phyloP scores from a whole-genome alignment of 1,284 basidiomycete species.

The Ceratobasidium sp. region DNA sequence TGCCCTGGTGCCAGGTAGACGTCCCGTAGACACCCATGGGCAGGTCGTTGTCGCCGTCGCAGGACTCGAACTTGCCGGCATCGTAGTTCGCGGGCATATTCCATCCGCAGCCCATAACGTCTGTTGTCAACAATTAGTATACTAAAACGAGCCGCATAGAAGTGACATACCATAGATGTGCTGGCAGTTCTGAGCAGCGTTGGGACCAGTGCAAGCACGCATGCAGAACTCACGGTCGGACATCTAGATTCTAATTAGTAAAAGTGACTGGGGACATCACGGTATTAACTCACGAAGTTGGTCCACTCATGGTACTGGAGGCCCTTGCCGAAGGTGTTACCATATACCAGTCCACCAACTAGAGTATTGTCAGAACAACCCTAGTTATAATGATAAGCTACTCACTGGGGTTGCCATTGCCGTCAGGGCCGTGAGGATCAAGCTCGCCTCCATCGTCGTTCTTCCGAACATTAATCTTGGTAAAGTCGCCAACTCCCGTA shows the following conservation, averaged over 20 bases:
- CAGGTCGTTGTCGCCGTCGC: constrained; percentile 60
- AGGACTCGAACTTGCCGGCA: constrained; percentile 62
- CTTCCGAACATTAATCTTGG: constrained; percentile 69
- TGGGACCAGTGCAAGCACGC: constrained; percentile 72
- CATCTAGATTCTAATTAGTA: constrained; percentile 56
- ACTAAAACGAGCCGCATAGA: background rate
- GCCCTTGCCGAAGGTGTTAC: constrained; percentile 70
- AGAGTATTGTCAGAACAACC: background rate
- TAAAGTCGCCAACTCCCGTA: constrained; percentile 53
- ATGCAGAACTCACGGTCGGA: constrained; percentile 73
- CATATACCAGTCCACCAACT: constrained; percentile 76
- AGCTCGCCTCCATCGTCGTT: constrained; percentile 71
- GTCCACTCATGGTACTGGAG: constrained; percentile 74
- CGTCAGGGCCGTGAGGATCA: constrained; percentile 69
- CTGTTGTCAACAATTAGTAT: constrained; percentile 34
- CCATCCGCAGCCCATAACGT: constrained; percentile 66
- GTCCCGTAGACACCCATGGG: constrained; percentile 72
- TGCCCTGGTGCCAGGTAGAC: constrained; percentile 68
- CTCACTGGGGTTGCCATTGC: constrained; percentile 60
- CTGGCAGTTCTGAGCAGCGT: constrained; percentile 70
- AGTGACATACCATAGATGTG: constrained; percentile 49
- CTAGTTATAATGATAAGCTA: constrained; percentile 48
- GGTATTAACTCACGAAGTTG: constrained; percentile 53
- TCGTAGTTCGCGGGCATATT: constrained; percentile 64
- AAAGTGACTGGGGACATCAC: background rate